Percentiles rank a stretch among this genome's conserved stretches.
These are phyloP conservation scores for Diaporthe vaccinii DNA, from an alignment of 2,329 filamentous ascomycete genomes.

Conservation along the genomic window DNA sequence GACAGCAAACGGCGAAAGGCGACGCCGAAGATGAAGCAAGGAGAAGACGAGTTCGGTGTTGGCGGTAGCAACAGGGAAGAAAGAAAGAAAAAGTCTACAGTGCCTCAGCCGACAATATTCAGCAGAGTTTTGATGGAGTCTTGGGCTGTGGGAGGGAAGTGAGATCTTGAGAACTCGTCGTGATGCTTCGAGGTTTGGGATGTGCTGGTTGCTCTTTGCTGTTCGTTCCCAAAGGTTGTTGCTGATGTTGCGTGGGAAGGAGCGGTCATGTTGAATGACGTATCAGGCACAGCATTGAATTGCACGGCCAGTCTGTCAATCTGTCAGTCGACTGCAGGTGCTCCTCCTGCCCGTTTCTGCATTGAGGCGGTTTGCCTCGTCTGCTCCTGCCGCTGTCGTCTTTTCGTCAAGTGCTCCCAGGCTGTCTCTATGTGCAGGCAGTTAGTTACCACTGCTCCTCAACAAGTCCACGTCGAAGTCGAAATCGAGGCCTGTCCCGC, in stretches of 20 bases:
- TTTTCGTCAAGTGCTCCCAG: neutral
- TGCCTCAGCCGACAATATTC: neutral
- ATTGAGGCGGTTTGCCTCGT: neutral
- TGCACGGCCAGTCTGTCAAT: neutral
- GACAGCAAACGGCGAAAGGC: constrained; percentile 13
- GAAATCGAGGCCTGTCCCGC: neutral
- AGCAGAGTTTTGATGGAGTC: constrained; percentile 24
- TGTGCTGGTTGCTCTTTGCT: neutral
- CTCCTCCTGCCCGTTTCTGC: constrained; percentile 19
- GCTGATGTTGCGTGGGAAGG: neutral
- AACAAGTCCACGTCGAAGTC: neutral
- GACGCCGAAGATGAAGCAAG: neutral
- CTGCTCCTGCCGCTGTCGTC: neutral
- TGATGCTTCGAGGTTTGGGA: constrained; percentile 8
- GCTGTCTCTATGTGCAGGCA: neutral
- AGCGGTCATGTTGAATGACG: constrained; percentile 12
- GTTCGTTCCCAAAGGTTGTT: neutral
- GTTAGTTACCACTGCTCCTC: neutral
- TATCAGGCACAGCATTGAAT: neutral
- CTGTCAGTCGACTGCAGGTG: neutral
- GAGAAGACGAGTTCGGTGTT: neutral
- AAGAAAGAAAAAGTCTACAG: neutral
- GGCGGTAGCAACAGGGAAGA: neutral
- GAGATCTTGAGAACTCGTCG: neutral
- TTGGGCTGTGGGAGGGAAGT: neutral